A percentile compares a stretch with the other conserved stretches of the same genome.
Conservation (phyloP, 495 filamentous ascomycete genomes). For the Pyronema domesticum region DNA sequence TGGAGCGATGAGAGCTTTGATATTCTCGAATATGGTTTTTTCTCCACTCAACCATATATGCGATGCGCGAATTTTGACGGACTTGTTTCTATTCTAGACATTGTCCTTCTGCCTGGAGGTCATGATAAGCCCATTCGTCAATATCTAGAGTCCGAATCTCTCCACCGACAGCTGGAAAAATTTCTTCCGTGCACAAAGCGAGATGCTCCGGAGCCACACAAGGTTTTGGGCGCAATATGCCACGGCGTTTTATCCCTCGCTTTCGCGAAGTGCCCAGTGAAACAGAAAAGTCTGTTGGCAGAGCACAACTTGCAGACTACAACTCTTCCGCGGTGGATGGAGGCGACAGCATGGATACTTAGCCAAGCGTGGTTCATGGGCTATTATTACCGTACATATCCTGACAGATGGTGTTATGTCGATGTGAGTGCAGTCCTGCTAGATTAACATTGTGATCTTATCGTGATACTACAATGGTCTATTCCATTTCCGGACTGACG, state of each 20-base stretch:
- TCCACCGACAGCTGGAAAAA: slow-evolving; percentile 5
- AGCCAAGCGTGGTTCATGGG: slow-evolving; percentile 17
- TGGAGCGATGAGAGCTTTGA: slow-evolving; percentile 8
- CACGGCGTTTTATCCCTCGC: slow-evolving; percentile 14
- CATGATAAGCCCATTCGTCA: slow-evolving; percentile 19
- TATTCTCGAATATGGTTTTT: slow-evolving; percentile 11
- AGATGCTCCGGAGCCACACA: not conserved
- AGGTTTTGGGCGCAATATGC: slow-evolving; percentile 16
- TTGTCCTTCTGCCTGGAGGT: slow-evolving; percentile 10
- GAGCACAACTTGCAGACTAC: slow-evolving; percentile 14
- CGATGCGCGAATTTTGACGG: not conserved
- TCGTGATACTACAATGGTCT: not conserved
- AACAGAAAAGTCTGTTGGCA: not conserved
- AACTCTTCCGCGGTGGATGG: slow-evolving; percentile 19
- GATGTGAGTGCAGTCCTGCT: slow-evolving; percentile 6
- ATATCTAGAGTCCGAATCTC: slow-evolving; percentile 13
- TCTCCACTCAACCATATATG: not conserved
- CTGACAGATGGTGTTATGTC: slow-evolving; percentile 6
- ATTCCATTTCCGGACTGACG: not conserved
- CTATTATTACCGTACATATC: slow-evolving; percentile 16
- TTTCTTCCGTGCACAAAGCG: slow-evolving; percentile 2
- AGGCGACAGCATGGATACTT: slow-evolving; percentile 12
- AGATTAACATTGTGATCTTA: not conserved
- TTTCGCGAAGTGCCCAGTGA: slow-evolving; percentile 4
- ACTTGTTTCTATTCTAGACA: slow-evolving; percentile 5